phyloP scores from a whole-genome alignment of 2,329 filamentous ascomycete species.

The Alternaria panax region DNA sequence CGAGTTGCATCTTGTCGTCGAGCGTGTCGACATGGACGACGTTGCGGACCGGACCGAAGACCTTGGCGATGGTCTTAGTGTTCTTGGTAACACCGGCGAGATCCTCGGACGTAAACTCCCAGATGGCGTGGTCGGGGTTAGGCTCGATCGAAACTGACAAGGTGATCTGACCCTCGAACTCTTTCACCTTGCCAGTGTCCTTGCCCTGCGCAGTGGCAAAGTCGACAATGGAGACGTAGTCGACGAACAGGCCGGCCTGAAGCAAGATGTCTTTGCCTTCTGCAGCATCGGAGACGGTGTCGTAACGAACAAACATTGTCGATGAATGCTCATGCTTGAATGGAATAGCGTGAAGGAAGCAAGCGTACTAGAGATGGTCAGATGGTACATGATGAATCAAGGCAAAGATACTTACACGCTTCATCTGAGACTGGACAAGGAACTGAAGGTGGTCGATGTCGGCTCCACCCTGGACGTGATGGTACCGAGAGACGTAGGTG shows the following conservation, averaged over 20 bases:
- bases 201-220: conserved; percentile 37
- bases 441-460: conserved; percentile 36
- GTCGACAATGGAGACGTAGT: conserved; percentile 33
- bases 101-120: conserved; percentile 25
- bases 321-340: conserved; percentile 20
- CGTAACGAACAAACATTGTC: conserved; percentile 37
- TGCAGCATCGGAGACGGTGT: conserved; percentile 48
- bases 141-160: conserved; percentile 26
- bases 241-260: conserved; percentile 27
- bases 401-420: conserved; percentile 30
- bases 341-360: conserved; percentile 34
- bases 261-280: conserved; percentile 36
- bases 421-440: conserved; percentile 38
- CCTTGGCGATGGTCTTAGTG: conserved; percentile 20
- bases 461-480: conserved; percentile 31
- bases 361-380: conserved; percentile 35
- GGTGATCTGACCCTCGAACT: conserved; percentile 45
- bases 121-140: conserved; percentile 18
- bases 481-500: conserved; percentile 37
- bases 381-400: conserved; percentile 10
- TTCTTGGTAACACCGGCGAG: conserved; percentile 20
- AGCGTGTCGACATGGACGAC: conserved; percentile 29
- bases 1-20: conserved; percentile 22
- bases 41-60: conserved; percentile 30
- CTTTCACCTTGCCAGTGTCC: conserved; percentile 32